Conservation (phyloP, 441 rosid genomes). For the Bocquillonia castaneifolia region DNA sequence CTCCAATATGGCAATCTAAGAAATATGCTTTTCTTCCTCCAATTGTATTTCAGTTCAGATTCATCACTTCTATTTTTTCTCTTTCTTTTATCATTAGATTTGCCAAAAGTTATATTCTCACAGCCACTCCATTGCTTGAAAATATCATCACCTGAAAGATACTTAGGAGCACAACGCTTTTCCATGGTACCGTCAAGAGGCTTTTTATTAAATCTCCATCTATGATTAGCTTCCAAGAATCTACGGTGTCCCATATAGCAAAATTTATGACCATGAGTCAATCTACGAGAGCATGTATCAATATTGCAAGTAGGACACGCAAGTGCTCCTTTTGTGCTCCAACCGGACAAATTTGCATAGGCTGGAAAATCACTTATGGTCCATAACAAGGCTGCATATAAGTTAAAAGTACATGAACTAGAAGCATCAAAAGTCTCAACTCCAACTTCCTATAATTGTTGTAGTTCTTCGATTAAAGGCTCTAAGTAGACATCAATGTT, state of each 20-base stretch:
- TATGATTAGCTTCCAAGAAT: not conserved
- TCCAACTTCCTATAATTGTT: not conserved
- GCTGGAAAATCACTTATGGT: not conserved
- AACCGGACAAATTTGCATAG: not conserved
- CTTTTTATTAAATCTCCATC: not conserved
- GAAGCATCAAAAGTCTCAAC: not conserved
- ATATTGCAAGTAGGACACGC: not conserved
- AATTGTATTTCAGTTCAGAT: slow-evolving; percentile 1
- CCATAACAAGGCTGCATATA: not conserved
- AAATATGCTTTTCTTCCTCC: not conserved
- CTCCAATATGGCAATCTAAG: slow-evolving; percentile 10
- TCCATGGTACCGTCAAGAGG: not conserved
- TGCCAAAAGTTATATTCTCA: not conserved
- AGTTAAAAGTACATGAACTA: not conserved
- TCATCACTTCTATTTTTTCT: not conserved
- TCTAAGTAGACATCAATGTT: not conserved
- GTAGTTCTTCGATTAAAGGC: not conserved
- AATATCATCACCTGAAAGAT: not conserved
- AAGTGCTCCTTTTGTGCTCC: not conserved
- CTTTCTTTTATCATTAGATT: not conserved
- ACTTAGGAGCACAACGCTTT: not conserved
- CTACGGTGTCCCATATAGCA: not conserved
- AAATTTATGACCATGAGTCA: not conserved
- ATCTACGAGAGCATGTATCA: not conserved
- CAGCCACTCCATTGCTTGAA: not conserved